Percentiles rank a stretch among this genome's conserved stretches.
phyloP scores from a whole-genome alignment of 345 rosid species.

The Lenwebbia sp. region DNA sequence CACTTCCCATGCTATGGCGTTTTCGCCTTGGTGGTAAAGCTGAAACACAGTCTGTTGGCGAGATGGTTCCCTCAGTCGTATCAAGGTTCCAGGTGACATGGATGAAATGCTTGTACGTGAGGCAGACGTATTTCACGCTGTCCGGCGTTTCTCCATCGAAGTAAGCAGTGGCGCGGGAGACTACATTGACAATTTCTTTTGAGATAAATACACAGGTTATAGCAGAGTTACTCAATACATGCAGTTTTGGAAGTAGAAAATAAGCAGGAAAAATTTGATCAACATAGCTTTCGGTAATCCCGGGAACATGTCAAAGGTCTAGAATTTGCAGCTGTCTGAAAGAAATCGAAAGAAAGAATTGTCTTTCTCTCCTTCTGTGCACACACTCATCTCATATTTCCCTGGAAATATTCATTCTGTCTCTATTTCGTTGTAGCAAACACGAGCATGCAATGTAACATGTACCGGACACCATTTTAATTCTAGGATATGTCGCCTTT shows the following conservation, averaged over 20 bases:
- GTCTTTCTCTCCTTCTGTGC: not conserved
- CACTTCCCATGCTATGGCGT: slow-evolving; percentile 80
- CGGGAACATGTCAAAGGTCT: not conserved
- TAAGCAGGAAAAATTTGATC: not conserved
- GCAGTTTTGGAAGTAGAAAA: not conserved
- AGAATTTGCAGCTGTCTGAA: not conserved
- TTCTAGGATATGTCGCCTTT: not conserved
- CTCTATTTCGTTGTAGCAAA: not conserved
- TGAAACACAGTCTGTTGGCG: slow-evolving; percentile 45
- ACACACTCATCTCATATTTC: not conserved
- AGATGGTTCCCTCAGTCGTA: slow-evolving; percentile 74
- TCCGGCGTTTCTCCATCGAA: not conserved
- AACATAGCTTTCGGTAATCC: not conserved
- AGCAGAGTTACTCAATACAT: not conserved
- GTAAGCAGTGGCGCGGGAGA: not conserved
- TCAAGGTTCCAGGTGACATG: slow-evolving; percentile 24
- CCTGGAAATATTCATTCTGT: not conserved
- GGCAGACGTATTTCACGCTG: not conserved
- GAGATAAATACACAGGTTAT: not conserved
- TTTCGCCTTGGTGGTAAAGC: slow-evolving; percentile 52
- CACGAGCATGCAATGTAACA: not conserved
- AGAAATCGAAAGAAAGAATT: not conserved
- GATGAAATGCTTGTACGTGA: not conserved
- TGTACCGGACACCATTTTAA: not conserved
- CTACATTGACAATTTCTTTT: not conserved